Percentiles rank a stretch among this genome's conserved stretches.
Conservation (phyloP, 352 stramenopile species). For the Pythium apleroticum region DNA sequence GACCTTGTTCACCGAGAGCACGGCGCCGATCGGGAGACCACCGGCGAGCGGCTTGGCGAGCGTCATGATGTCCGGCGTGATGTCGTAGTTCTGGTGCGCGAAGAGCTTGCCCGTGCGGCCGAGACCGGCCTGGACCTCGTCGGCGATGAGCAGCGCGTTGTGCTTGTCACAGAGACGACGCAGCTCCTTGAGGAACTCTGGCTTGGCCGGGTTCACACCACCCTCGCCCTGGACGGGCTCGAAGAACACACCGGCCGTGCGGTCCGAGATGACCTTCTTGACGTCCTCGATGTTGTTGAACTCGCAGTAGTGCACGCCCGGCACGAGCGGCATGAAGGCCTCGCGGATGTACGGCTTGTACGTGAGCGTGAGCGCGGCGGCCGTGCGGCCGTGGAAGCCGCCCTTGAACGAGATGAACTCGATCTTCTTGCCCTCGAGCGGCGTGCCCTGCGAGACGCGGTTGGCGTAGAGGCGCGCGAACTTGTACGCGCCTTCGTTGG, state of each 20-base stretch:
- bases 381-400: conserved; percentile 84
- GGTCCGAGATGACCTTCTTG: conserved; percentile 67
- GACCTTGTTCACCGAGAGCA: conserved; percentile 92
- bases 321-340: conserved; percentile 79
- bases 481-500: conserved; percentile 88
- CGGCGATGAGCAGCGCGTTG: conserved; percentile 96
- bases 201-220: conserved; percentile 91
- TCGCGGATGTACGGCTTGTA: conserved; percentile 89
- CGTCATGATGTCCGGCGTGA: conserved; percentile 96
- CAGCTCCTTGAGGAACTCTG: conserved; percentile 90
- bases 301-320: conserved; percentile 67
- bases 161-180: conserved; percentile 93
- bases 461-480: conserved; percentile 84
- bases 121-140: conserved; percentile 98
- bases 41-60: conserved; percentile 96
- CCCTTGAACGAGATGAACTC: conserved; percentile 89
- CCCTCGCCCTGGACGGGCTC: conserved; percentile 92
- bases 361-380: conserved; percentile 75
- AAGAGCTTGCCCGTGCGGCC: conserved; percentile 94
- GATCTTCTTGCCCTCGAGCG: conserved; percentile 73
- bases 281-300: conserved; percentile 87
- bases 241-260: conserved; percentile 77
- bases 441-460: conserved; percentile 58
- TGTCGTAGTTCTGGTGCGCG: conserved; percentile 92
- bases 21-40: conserved; percentile 95